Evolutionary conservation across 2,329 filamentous ascomycete species (phyloP), one percentile per base, ranked within the genome.

Genomic region (Hypoxylon sp.): DNA sequence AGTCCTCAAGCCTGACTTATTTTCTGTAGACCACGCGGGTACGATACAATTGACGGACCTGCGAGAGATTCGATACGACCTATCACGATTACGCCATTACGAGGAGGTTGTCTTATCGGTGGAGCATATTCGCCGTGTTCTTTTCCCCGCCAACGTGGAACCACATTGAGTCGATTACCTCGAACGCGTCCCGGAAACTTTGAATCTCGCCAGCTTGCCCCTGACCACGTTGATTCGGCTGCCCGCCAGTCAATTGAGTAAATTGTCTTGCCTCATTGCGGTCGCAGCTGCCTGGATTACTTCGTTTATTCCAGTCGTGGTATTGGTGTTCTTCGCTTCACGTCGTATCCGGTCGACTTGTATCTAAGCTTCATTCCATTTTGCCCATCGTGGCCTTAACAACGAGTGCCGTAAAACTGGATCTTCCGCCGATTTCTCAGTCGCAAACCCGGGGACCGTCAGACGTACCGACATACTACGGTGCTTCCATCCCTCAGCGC

Each of bases 401-500:
- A 65, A 71, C 76, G 82, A 87, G 81, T 56, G 90, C 88, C 91
- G 92, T 87, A 90, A 95, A 94, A 85, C 92, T 96, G 92, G 92
- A 94, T 91, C 89, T 94, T 80, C 91, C 92, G 82, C 91, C 91
- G 82, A 91, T 93, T 77, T 91, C 91, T 76, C 89, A 92, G 84
- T 87, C 91, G 83, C 89, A 92, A 81, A 87, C 89, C 86, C 89
- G 91, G 87, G 90, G 89, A 83, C 85, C 85, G 76, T 85, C 86
- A 80, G 90, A 94, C 80, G 84, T 85, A 74, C 79, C 80, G 68
- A 76, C 84, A 78, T 92, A 88, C 81, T 91, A 89, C 81, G 89
- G 88, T 80, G 82, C 85, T 76, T 85, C 90, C 80, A 85, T 87
- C 76, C 78, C 82, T 70, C 86, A 90, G 78, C 86, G 87, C 64